Evolutionary conservation across 257 asterid species (phyloP), one percentile per base, ranked within the genome.

Genomic region (Gardenia jasminoides): DNA sequence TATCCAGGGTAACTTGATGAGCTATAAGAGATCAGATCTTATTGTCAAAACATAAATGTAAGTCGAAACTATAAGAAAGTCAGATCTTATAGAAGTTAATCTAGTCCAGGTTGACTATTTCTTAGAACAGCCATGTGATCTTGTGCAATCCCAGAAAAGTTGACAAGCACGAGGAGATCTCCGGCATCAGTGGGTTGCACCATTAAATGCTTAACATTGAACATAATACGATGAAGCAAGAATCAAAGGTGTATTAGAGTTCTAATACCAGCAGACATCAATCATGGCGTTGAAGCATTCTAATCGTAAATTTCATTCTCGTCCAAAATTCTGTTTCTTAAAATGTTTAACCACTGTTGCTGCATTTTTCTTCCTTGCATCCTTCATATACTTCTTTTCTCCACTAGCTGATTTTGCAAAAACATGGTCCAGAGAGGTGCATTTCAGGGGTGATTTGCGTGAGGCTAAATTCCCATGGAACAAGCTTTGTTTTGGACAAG

Each of bases 381-480:
- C 78, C 20, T 47, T 62, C 1, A 39, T 70, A 48, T 84, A 77
- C 78, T 44, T 76, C 46, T 71, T 80, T 72, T 41, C 52, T 13
- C 70, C 82, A 31, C 39, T 66, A 9, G n/a, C 54, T 7, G 62
- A 61, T 10, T 62, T 43, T 28, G 33, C 36, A 22, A 80, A 52
- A 64, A 39, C 78, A 22, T 28, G 64, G 54, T 43, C 72, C 10
- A 36, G 44, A 61, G 74, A 75, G 24, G 56, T 48, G 16, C 67
- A 83, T 83, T 75, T 79, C 11, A 54, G 26, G 62, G 62, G 62
- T 17, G 62, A 19, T 54, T 54, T 54, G 10, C 48, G 79, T 1
- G 72, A 70, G 19, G 86, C 81, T 1, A 79, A 79, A 10, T 81
- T 81, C 30, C 79, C 83, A 17, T 77, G 82, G 84, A 80, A 80